Conservation (phyloP, 2,329 filamentous ascomycete species). For the Didymosphaeria variabile region DNA sequence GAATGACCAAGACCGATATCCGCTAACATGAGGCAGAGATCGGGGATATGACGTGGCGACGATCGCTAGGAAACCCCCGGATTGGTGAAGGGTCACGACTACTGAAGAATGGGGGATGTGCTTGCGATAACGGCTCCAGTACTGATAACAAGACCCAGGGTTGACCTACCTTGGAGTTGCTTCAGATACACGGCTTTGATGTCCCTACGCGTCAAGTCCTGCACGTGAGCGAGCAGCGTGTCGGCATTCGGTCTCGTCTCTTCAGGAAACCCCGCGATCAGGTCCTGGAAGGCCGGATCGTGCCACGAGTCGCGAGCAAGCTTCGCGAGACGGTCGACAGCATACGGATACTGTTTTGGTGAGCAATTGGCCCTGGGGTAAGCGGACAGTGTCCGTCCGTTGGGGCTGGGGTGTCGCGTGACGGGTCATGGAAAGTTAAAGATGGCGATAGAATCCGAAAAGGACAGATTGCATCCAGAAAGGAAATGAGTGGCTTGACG, state of each 20-base stretch:
- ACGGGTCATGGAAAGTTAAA: conserved; percentile 34
- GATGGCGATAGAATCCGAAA: conserved; percentile 29
- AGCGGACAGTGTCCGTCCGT: conserved; percentile 26
- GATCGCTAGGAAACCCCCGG: conserved; percentile 25
- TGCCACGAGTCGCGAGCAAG: conserved; percentile 75
- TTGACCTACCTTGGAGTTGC: conserved; percentile 67
- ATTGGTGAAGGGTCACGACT: conserved; percentile 15
- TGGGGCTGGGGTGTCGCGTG: conserved; percentile 37
- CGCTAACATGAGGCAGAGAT: conserved; percentile 27
- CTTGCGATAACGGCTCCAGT: conserved; percentile 22
- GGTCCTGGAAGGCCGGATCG: conserved; percentile 68
- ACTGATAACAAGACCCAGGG: conserved; percentile 18
- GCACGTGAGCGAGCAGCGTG: conserved; percentile 72
- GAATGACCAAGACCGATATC: conserved; percentile 30
- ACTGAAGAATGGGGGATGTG: conserved; percentile 18
- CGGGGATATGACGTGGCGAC: conserved; percentile 33
- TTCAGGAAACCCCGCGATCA: conserved; percentile 75
- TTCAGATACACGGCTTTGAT: conserved; percentile 82
- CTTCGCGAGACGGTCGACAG: conserved; percentile 70
- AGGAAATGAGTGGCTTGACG: conserved; percentile 41
- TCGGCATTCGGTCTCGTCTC: conserved; percentile 67
- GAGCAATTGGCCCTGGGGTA: conserved; percentile 30
- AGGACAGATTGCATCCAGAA: conserved; percentile 25
- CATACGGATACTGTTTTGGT: conserved; percentile 76
- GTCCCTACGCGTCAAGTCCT: conserved; percentile 75